Evolutionary conservation across 441 rosid genomes (phyloP), one percentile per base, ranked within the genome.

Genomic region (Macaranga tanarius): DNA sequence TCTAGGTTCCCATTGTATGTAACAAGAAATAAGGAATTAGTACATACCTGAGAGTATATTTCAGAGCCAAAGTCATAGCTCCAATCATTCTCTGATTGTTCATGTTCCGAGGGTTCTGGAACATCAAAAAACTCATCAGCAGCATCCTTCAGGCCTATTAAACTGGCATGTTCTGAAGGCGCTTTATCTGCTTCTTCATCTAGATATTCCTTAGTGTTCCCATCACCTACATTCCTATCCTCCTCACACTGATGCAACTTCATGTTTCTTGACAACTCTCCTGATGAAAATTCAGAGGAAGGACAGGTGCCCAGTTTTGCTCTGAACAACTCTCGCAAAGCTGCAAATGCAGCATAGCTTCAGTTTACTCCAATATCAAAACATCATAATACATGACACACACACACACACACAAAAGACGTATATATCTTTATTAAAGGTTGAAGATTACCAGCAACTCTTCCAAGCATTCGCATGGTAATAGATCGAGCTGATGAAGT

Each of bases 101-200:
- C 97, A 80, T 79, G 68, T 69, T 91, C 90, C 25, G 89, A 84
- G 20, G 98, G 89, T 79, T 92, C 98, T 22, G 88, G 97, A 76
- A 92, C 93, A 73, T 95, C 99, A 80, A 91, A 95, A 77, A 92
- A 95, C 80, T 92, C 98, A 81, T 95, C 98, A 50, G 86, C 84
- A 52, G 89, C 90, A 83, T 93, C 97, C 71, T 86, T 88, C 74
- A 95, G 82, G 81, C 90, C 89, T 6, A 84, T 89, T 67, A 95
- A 92, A 82, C 96, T 91, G 57, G 96, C 90, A 77, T 83, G 91
- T 75, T 91, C 96, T 61, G 96, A 91, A 72, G 88, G 86, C 48
- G 82, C 75, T 72, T 80, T 91, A 52, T 87, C 98, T 69, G 66
- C 79, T 80, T 85, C 97, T 81, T 85, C 95, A 73, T 79, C 71